phyloP scores from a whole-genome alignment of 1,284 basidiomycete genomes.

The Phylloporus gajari region DNA sequence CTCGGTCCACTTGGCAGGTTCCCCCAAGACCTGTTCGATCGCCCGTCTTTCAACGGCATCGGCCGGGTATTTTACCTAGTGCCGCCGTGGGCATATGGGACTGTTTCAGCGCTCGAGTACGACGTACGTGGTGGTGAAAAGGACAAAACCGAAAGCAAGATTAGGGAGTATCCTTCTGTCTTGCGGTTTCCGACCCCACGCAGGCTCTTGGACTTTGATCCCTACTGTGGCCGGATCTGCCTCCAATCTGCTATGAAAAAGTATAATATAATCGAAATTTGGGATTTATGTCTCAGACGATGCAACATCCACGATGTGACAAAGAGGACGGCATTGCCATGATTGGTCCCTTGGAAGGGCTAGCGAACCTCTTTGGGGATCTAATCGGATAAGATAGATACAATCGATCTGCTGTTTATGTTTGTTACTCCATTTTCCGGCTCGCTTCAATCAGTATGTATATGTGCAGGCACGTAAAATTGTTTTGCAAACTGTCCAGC shows the following conservation, averaged over 20 bases:
- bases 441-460: too few relatives aligned
- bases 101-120: slow-evolving; percentile 28
- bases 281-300: slow-evolving; percentile 25
- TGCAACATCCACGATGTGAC: not conserved
- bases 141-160: not conserved
- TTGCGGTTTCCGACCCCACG: slow-evolving; percentile 10
- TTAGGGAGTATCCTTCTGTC: slow-evolving; percentile 20
- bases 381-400: too few relatives aligned
- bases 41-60: slow-evolving; percentile 27
- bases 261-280: slow-evolving; percentile 24
- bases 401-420: too few relatives aligned
- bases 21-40: slow-evolving; percentile 6
- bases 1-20: slow-evolving; percentile 15
- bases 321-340: not conserved
- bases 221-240: slow-evolving; percentile 33
- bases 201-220: slow-evolving; percentile 32
- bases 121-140: slow-evolving; percentile 6
- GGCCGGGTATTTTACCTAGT: slow-evolving; percentile 21
- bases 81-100: not conserved
- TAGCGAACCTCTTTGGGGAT: too few relatives aligned
- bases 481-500: too few relatives aligned
- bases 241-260: slow-evolving; percentile 8
- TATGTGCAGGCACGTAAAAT: too few relatives aligned
- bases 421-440: too few relatives aligned
- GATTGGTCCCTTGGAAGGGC: too few relatives aligned